Evolutionary conservation across 1,284 basidiomycete genomes (phyloP), one percentile per base, ranked within the genome.

Genomic region (Anthracocystis panici-leucophaei): DNA sequence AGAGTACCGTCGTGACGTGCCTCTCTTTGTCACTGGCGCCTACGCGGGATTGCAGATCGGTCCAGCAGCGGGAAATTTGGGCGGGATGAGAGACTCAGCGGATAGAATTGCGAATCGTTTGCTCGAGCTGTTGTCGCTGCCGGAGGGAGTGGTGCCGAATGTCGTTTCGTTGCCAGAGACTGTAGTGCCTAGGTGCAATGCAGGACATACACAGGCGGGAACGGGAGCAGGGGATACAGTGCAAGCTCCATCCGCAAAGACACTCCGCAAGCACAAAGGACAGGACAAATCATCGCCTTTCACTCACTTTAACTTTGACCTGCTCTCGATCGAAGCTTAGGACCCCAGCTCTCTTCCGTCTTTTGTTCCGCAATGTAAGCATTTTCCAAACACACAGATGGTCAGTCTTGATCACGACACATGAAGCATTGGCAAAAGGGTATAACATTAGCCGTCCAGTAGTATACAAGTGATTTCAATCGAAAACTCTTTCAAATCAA

Each of bases 11-110:
- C 42, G 65, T 23, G 79, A 81, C 5, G 44, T 85, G 1, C 85
- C 85, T 0, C 70, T 85, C 1, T 86, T 85, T 45, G 63, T 83
- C n/a, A 75, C 82, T 6, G 86, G 86, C 2, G 79, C 80, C 42
- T 82, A 79, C 68, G 70, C 70, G 27, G 77, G 71, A 0, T 61
- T 79, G 2, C 76, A 84, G 64, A 80, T 86, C 50, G 86, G 86
- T 8, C 86, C 86, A 0, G 85, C 79, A 12, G 85, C 83, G 0
- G 79, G 79, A 29, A 87, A 87, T 44, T 65, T 86, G 11, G 80
- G 80, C 20, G 85, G 86, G 4, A 84, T 85, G 41, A 67, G 86
- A 6, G 81, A 82, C 18, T 85, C 83, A 10, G 86, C 86, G 0
- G 86, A 87, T 50, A 72, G 86, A 1, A 81, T 87, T 29, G 85